Conservation (phyloP, 352 stramenopile genomes). For the Discostella stelligera region DNA sequence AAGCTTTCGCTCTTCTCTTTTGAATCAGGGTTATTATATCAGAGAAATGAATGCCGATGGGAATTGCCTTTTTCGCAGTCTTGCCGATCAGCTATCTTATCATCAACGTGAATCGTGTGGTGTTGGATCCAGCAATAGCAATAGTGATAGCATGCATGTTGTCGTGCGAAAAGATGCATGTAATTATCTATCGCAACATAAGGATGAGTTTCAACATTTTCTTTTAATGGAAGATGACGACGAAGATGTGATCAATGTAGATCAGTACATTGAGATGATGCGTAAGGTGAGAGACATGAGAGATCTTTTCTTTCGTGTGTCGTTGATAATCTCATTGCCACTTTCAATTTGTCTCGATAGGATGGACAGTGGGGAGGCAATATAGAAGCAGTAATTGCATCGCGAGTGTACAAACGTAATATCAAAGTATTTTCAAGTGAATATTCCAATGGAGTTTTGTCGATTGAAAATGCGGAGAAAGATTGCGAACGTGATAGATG, state of each 20-base stretch:
- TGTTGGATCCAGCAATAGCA: slow-evolving; percentile 1
- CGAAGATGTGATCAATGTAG: slow-evolving; percentile 70
- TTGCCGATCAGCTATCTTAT: slow-evolving; percentile 70
- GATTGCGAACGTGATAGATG: neutral
- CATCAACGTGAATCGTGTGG: neutral
- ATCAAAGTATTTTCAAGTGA: slow-evolving; percentile 66
- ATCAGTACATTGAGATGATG: slow-evolving; percentile 72
- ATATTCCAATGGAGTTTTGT: slow-evolving; percentile 29
- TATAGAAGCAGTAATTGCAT: slow-evolving; percentile 72
- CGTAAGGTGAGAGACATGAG: slow-evolving; percentile 42
- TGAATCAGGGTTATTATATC: slow-evolving; percentile 39
- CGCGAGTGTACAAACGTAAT: slow-evolving; percentile 52
- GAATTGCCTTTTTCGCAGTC: slow-evolving; percentile 79
- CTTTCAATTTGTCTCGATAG: neutral
- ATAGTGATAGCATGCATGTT: slow-evolving; percentile 55
- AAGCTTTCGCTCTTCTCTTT: slow-evolving; percentile 20
- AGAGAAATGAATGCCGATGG: slow-evolving; percentile 68
- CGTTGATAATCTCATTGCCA: neutral
- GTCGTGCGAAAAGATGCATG: slow-evolving; percentile 64
- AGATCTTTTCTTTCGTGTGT: slow-evolving; percentile 4
- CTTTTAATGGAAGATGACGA: slow-evolving; percentile 70
- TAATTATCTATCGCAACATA: slow-evolving; percentile 59
- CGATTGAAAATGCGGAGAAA: slow-evolving; percentile 6
- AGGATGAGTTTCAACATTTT: slow-evolving; percentile 72
- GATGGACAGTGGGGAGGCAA: slow-evolving; percentile 61